These are phyloP conservation scores for Termitomyces sp. DNA, from an alignment of 768 basidiomycete species.

Conservation along the genomic window DNA sequence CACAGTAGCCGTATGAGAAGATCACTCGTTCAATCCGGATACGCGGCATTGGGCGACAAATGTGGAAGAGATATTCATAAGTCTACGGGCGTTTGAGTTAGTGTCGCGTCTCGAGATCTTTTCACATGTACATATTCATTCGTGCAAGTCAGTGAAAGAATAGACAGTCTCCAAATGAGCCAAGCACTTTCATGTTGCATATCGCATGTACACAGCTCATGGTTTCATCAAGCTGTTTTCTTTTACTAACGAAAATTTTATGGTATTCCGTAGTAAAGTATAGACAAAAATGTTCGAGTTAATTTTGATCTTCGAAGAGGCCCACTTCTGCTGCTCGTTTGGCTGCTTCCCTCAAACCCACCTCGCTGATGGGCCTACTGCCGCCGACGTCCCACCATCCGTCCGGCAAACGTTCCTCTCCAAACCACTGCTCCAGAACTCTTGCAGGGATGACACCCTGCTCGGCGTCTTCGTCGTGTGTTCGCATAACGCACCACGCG, in stretches of 20 bases:
- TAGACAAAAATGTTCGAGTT: not conserved
- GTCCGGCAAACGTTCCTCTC: conserved; percentile 55
- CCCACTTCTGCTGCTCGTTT: conserved; percentile 13
- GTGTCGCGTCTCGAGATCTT: too few relatives aligned
- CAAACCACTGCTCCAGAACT: conserved; percentile 48
- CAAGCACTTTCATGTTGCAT: too few relatives aligned
- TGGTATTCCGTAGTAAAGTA: not conserved
- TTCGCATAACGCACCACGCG: conserved; percentile 41
- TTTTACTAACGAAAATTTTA: not conserved
- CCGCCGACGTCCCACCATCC: conserved; percentile 42
- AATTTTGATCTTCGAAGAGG: not conserved
- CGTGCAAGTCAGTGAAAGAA: too few relatives aligned
- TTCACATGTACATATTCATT: too few relatives aligned
- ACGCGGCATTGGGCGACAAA: too few relatives aligned
- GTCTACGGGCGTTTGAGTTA: too few relatives aligned
- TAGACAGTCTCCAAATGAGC: too few relatives aligned
- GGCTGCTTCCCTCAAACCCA: conserved; percentile 25
- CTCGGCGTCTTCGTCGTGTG: conserved; percentile 7
- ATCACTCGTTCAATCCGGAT: too few relatives aligned
- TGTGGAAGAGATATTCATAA: too few relatives aligned
- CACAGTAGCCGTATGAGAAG: too few relatives aligned
- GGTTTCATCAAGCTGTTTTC: not conserved
- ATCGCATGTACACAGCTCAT: too few relatives aligned
- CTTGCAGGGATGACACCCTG: conserved; percentile 27
- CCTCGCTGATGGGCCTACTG: conserved; percentile 20